Evolutionary conservation across 192 early-diverging fungal genomes (phyloP).

Genomic region (Mortierella hygrophila): DNA sequence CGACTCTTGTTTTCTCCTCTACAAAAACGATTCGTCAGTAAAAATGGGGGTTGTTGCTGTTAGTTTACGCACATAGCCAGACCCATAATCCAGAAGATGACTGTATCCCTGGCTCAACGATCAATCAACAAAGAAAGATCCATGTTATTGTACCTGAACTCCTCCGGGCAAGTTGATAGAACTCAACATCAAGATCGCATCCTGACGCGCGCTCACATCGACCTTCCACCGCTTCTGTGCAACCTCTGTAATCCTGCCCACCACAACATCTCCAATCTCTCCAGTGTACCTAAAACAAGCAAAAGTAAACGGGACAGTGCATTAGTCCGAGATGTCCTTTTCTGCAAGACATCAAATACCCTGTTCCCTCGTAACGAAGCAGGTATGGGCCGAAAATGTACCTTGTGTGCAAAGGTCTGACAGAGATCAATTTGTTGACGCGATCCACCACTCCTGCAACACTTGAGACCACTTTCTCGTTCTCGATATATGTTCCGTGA

Average conservation of each 20-base stretch:
- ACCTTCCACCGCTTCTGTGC: constrained; percentile 95
- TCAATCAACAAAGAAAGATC: neutral
- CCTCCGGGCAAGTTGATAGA: constrained; percentile 96
- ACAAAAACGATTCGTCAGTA: neutral
- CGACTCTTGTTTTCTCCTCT: constrained; percentile 93
- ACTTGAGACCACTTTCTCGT: constrained; percentile 80
- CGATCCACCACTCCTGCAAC: constrained; percentile 93
- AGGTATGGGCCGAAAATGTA: constrained; percentile 15
- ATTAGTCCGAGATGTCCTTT: neutral
- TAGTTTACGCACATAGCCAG: neutral
- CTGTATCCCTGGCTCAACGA: neutral
- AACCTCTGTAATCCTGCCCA: constrained; percentile 94
- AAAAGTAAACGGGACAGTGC: neutral
- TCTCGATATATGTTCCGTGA: constrained; percentile 89
- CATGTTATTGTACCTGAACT: constrained; percentile 73
- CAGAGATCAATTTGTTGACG: constrained; percentile 96
- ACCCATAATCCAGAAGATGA: neutral
- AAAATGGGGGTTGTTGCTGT: neutral
- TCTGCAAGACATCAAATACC: neutral
- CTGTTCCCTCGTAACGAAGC: neutral
- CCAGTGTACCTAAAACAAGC: constrained; percentile 73
- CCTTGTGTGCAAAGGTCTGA: constrained; percentile 88
- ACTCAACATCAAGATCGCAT: constrained; percentile 88
- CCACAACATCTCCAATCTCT: constrained; percentile 97
- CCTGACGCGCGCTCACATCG: constrained; percentile 89